Evolutionary conservation across 129 eudicot genomes (phyloP).

Genomic region (Centella asiatica): DNA sequence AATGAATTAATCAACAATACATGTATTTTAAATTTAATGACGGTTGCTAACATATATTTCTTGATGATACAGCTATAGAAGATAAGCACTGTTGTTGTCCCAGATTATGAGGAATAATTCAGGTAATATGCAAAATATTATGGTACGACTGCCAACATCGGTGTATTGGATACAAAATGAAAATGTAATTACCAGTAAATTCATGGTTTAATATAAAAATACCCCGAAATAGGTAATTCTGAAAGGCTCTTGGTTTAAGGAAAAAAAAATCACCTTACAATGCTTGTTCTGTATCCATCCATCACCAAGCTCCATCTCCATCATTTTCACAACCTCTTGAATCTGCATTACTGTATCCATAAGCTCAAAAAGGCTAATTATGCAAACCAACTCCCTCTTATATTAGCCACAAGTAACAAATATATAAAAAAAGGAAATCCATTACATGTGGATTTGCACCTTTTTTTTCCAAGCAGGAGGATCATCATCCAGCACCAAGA

Average conservation of each 20-base stretch:
- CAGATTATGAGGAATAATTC: not conserved
- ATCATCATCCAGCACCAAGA: conserved; percentile 59
- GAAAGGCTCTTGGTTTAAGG: not conserved
- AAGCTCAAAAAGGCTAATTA: not conserved
- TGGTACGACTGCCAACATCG: too few species aligned
- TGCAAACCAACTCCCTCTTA: not conserved
- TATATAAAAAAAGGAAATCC: not conserved
- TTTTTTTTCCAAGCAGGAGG: conserved; percentile 61
- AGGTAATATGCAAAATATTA: not conserved
- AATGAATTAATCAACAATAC: not conserved
- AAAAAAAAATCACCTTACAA: conserved; percentile 45
- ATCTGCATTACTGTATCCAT: conserved; percentile 33
- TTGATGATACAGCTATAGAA: not conserved
- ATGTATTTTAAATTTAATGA: not conserved
- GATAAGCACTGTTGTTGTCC: not conserved
- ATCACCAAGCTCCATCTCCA: conserved; percentile 89
- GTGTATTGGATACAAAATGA: too few species aligned
- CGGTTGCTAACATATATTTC: conserved; percentile 15
- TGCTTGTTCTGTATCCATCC: conserved; percentile 69
- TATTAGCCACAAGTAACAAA: not conserved
- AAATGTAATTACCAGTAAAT: too few species aligned
- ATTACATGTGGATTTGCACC: conserved; percentile 27
- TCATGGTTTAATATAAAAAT: too few species aligned
- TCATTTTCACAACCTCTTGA: conserved; percentile 70
- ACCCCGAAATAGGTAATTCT: not conserved